A percentile compares a stretch with the other conserved stretches of the same genome.
Conservation (phyloP, 768 basidiomycete species). For the Mycena alexandri region DNA sequence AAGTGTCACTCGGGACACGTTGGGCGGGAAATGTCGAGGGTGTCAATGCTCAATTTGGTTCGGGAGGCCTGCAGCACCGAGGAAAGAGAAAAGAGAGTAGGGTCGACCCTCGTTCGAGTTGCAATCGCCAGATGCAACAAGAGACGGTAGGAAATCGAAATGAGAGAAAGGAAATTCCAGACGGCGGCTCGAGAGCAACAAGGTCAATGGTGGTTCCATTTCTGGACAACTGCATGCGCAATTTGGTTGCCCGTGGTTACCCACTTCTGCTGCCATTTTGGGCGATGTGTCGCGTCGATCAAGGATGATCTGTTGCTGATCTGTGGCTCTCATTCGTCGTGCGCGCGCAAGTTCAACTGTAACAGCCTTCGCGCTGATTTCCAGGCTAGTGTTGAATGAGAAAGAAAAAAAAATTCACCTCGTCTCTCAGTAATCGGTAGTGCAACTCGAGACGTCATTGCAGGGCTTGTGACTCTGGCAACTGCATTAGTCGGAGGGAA, state of each 20-base stretch:
- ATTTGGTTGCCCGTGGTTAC: constrained; percentile 2
- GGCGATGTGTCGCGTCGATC: background rate
- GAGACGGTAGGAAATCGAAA: constrained; percentile 1
- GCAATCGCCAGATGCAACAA: background rate
- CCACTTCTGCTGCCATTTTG: background rate
- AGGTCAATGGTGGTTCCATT: background rate
- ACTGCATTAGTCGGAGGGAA: too few relatives aligned
- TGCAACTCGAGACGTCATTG: too few relatives aligned
- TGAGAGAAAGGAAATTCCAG: constrained; percentile 10
- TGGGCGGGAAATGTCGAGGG: background rate
- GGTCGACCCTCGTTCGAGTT: constrained; percentile 13
- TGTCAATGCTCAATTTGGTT: constrained; percentile 15
- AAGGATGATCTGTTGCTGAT: background rate
- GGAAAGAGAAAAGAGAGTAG: constrained; percentile 17
- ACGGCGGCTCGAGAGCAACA: background rate
- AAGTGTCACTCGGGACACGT: constrained; percentile 16
- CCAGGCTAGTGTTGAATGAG: too few relatives aligned
- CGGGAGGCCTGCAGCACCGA: constrained; percentile 27
- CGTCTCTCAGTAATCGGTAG: too few relatives aligned
- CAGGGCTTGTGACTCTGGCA: too few relatives aligned
- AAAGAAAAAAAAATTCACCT: too few relatives aligned
- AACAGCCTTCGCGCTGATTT: too few relatives aligned
- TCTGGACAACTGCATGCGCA: too few relatives aligned
- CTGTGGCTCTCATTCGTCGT: too few relatives aligned
- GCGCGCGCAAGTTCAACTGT: too few relatives aligned